These are phyloP conservation scores for Ophiosphaerella korrae DNA, from an alignment of 2,329 filamentous ascomycete species.

Conservation along the genomic window DNA sequence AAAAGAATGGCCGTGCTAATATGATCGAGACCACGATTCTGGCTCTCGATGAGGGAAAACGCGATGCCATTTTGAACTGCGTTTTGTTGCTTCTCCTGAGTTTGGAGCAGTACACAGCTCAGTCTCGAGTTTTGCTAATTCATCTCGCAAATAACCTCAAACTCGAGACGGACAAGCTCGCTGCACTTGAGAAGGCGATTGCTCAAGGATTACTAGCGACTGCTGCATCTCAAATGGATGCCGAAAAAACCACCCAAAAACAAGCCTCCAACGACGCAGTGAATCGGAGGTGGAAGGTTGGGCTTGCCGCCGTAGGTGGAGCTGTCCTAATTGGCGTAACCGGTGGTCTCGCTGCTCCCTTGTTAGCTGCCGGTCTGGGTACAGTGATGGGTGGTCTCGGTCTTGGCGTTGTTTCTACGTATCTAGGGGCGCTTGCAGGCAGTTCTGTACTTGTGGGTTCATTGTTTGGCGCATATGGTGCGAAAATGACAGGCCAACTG, in stretches of 20 bases:
- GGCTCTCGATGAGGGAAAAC: conserved; percentile 52
- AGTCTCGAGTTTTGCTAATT: conserved; percentile 73
- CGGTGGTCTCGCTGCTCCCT: conserved; percentile 73
- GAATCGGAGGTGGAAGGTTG: conserved; percentile 75
- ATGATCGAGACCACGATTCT: conserved; percentile 45
- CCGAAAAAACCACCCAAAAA: conserved; percentile 74
- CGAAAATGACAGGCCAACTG: conserved; percentile 79
- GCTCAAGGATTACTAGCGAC: conserved; percentile 71
- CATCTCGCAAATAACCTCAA: conserved; percentile 71
- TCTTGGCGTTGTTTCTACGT: conserved; percentile 73
- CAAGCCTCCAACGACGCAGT: conserved; percentile 68
- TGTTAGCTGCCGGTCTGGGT: conserved; percentile 78
- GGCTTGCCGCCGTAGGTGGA: conserved; percentile 82
- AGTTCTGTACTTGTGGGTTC: conserved; percentile 79
- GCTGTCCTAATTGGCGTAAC: conserved; percentile 82
- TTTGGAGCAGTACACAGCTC: conserved; percentile 74
- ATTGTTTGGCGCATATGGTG: conserved; percentile 86
- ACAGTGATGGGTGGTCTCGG: conserved; percentile 76
- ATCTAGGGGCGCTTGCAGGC: conserved; percentile 79
- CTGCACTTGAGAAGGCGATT: conserved; percentile 74
- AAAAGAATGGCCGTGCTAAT: conserved; percentile 30
- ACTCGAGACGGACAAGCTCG: conserved; percentile 66
- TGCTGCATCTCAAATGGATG: conserved; percentile 71
- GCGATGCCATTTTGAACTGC: conserved; percentile 71
- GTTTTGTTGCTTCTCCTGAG: conserved; percentile 74